Evolutionary conservation across 1,284 basidiomycete genomes (phyloP), one percentile per base, ranked within the genome.

Genomic region (Mycosarcoma maydis): DNA sequence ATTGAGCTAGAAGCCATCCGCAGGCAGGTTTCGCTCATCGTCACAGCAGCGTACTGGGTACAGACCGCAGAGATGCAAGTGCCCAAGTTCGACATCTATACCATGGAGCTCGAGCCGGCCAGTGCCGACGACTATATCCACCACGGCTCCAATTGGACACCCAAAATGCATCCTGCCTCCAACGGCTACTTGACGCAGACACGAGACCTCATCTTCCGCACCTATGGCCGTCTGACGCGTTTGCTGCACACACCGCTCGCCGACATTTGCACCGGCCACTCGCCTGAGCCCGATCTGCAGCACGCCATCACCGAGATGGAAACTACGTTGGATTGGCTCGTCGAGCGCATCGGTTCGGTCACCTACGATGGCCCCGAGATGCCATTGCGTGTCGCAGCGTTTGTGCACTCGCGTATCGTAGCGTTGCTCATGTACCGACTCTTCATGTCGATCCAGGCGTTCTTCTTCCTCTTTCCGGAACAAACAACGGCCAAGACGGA

Each of bases 251-350:
- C 69, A 9, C 74, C 74, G 9, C 51, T 76, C 9, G 50, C 66
- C 27, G 68, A 72, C 40, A 66, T 76, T 20, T 51, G 72, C 43
- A 60, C 54, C 17, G 72, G 69, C 8, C 47, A 54, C 30, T 69
- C 66, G 29, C 65, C 68, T 14, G 72, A 76, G 50, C 65, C 66
- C n/a, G 72, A 76, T 39, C 60, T 76, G 40, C 74, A 76, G 56
- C 50, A 43, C 19, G 65, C 72, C 27, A 66, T 76, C 34, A 59
- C 55, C 39, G 64, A 74, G 42, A 71, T 74, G 64, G 74, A 76
- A 53, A 54, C 55, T 26, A 61, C 57, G 22, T 47, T 69, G 23
- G 62, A 66, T 36, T 69, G 62, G 57, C 53, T 71, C 19, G 64
- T 65, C 19, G 56, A 56, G 11, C 59, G 65, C 17, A 56, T 72